Conservation (phyloP, 345 rosid species). For the Physaria fendleri region DNA sequence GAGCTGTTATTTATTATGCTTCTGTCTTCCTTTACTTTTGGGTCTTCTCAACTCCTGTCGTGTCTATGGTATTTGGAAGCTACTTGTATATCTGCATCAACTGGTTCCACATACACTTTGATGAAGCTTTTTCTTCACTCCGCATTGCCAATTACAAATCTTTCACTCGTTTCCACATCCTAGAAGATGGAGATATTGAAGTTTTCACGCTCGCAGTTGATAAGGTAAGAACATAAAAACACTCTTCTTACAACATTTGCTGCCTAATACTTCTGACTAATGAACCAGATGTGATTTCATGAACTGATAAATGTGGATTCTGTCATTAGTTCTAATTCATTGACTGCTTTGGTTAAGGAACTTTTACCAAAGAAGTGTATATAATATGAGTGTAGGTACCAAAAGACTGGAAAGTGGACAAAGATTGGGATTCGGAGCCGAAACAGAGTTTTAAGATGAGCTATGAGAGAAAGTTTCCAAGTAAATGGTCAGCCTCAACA, state of each 20-base stretch:
- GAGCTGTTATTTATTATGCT: slow-evolving; percentile 82
- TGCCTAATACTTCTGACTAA: background rate
- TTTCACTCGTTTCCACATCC: slow-evolving; percentile 83
- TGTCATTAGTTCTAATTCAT: background rate
- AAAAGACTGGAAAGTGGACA: slow-evolving; percentile 84
- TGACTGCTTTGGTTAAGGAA: background rate
- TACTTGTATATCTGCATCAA: slow-evolving; percentile 92
- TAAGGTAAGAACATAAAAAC: slow-evolving; percentile 60
- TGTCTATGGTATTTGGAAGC: slow-evolving; percentile 92
- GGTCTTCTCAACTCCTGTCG: slow-evolving; percentile 97
- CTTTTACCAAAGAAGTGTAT: background rate
- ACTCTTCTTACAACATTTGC: background rate
- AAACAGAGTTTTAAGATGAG: slow-evolving; percentile 51
- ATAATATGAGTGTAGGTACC: slow-evolving; percentile 54
- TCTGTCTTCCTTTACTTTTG: slow-evolving; percentile 96
- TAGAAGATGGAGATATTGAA: slow-evolving; percentile 63
- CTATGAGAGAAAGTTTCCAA: slow-evolving; percentile 54
- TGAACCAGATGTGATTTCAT: background rate
- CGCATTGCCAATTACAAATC: slow-evolving; percentile 98
- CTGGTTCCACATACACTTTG: slow-evolving; percentile 96
- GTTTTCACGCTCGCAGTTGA: slow-evolving; percentile 95
- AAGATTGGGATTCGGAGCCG: slow-evolving; percentile 63
- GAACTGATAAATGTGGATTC: background rate
- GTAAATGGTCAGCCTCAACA: slow-evolving; percentile 74
- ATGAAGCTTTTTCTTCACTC: slow-evolving; percentile 97